Conservation (phyloP, 2,329 filamentous ascomycete species). For the Epichloe typhina region DNA sequence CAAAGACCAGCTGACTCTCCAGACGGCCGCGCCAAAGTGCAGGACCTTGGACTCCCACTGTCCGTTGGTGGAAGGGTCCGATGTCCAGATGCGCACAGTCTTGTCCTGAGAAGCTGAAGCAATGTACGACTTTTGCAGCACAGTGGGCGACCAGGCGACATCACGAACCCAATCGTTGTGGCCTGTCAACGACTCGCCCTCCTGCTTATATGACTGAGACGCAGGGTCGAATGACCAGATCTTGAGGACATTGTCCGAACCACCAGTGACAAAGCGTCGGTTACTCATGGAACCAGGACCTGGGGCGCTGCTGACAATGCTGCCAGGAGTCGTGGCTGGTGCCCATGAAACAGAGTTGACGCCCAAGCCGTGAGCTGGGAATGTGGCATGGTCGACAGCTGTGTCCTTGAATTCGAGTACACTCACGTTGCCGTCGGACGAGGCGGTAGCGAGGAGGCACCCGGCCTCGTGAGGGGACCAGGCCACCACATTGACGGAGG, state of each 20-base stretch:
- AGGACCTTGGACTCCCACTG: constrained; percentile 81
- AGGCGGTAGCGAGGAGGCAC: constrained; percentile 87
- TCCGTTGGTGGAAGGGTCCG: constrained; percentile 44
- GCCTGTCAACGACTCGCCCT: constrained; percentile 54
- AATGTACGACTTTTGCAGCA: constrained; percentile 92
- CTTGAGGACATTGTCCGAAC: constrained; percentile 86
- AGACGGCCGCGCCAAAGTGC: constrained; percentile 77
- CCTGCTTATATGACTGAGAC: constrained; percentile 47
- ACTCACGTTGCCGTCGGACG: constrained; percentile 82
- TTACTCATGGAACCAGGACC: constrained; percentile 47
- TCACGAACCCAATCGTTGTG: constrained; percentile 96
- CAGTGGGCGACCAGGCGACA: constrained; percentile 91
- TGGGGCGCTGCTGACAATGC: constrained; percentile 62
- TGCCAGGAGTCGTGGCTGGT: constrained; percentile 70
- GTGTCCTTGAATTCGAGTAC: constrained; percentile 97
- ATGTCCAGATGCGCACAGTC: constrained; percentile 95
- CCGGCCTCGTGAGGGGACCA: constrained; percentile 97
- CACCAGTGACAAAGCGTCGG: constrained; percentile 84
- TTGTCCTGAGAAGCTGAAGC: constrained; percentile 92
- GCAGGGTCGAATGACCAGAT: constrained; percentile 72
- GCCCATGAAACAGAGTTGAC: constrained; percentile 97
- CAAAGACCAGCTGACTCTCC: constrained; percentile 96
- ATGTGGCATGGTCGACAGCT: constrained; percentile 77
- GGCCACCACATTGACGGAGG: constrained; percentile 88
- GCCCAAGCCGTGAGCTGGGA: constrained; percentile 83